A percentile compares a stretch with the other conserved stretches of the same genome.
Evolutionary conservation across 208 protist genomes (phyloP).

Genomic region (Wallacemonas rigidus): DNA sequence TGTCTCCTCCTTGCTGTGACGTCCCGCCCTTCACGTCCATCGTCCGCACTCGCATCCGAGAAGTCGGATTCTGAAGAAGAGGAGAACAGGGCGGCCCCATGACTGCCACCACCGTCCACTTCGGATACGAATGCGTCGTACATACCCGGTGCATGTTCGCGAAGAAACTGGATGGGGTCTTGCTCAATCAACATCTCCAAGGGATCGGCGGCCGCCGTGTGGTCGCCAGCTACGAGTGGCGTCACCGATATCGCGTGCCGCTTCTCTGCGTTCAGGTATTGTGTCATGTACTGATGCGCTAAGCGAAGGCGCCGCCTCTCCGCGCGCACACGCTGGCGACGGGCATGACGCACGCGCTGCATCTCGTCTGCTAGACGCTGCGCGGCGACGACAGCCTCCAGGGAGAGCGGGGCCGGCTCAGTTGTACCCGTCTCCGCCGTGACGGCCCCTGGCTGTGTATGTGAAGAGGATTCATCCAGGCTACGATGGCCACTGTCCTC

Average conservation of each 20-base stretch:
- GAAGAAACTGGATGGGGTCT: conserved; percentile 22
- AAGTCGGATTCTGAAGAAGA: conserved; percentile 3
- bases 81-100: not conserved
- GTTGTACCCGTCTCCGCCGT: not conserved
- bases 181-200: conserved; percentile 41
- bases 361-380: conserved; percentile 13
- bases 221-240: not conserved
- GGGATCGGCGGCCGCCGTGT: not conserved
- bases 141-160: conserved; percentile 19
- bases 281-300: conserved; percentile 9
- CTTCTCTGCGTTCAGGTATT: conserved; percentile 1
- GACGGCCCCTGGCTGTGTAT: too few species aligned
- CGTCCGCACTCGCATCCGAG: not conserved
- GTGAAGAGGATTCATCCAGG: too few species aligned
- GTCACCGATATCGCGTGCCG: not conserved
- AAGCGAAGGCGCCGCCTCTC: not conserved
- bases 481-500: too few species aligned
- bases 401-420: not conserved
- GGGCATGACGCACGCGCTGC: conserved; percentile 5
- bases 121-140: not conserved
- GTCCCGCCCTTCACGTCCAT: too few species aligned
- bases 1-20: too few species aligned
- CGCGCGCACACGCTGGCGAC: not conserved
- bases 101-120: not conserved
- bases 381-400: not conserved